Conservation (phyloP, 208 protist species). For the Angomonas desouzai region DNA sequence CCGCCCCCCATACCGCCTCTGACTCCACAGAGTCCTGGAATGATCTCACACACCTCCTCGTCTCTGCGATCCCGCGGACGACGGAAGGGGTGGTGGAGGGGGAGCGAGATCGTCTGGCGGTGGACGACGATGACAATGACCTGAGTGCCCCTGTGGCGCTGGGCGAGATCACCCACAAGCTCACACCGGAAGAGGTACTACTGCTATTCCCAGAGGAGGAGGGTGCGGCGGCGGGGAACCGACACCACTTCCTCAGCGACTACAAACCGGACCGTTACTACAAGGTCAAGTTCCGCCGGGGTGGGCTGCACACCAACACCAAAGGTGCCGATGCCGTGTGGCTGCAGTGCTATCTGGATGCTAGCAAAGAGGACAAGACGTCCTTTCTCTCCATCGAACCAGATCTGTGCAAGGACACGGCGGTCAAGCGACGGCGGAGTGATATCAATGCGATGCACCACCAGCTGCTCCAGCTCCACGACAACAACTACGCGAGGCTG, state of each 20-base stretch:
- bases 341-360: not conserved
- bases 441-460: not conserved
- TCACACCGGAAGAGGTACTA: not conserved
- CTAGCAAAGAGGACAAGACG: not conserved
- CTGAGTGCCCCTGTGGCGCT: not conserved
- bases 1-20: not conserved
- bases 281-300: not conserved
- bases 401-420: not conserved
- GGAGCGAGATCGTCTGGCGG: not conserved
- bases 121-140: not conserved
- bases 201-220: not conserved
- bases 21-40: not conserved
- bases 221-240: not conserved
- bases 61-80: not conserved
- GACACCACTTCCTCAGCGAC: not conserved
- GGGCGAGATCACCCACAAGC: not conserved
- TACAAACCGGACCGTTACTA: constrained; percentile 6
- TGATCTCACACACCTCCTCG: not conserved
- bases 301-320: not conserved
- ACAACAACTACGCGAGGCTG: constrained; percentile 1
- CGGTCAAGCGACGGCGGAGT: not conserved
- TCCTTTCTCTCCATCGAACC: not conserved
- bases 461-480: not conserved
- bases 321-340: not conserved
- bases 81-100: not conserved